phyloP scores from a whole-genome alignment of 495 filamentous ascomycete genomes.

The Xylaria longipes region DNA sequence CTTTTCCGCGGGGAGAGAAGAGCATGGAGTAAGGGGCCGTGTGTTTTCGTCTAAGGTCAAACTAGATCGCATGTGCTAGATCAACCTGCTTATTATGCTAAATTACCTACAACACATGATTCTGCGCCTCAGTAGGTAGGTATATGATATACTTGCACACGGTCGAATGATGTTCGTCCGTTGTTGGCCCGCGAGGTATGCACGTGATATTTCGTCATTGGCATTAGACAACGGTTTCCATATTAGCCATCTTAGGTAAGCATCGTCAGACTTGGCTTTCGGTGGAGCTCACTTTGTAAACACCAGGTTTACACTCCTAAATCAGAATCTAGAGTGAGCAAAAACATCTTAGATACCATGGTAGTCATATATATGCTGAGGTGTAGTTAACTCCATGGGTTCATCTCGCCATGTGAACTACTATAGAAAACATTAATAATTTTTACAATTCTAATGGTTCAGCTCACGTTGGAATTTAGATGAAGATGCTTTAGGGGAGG shows the following conservation, averaged over 20 bases:
- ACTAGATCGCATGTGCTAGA: not conserved
- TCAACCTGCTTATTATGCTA: not conserved
- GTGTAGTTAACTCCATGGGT: not conserved
- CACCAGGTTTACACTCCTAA: not conserved
- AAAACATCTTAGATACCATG: not conserved
- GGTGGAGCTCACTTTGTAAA: conserved; percentile 5
- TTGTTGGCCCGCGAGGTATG: not conserved
- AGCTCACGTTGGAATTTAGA: not conserved
- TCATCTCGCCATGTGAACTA: not conserved
- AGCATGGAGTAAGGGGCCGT: not conserved
- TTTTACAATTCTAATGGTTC: not conserved
- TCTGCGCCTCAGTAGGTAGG: not conserved
- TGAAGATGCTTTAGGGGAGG: not conserved
- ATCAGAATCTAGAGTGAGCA: not conserved
- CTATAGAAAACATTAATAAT: not conserved
- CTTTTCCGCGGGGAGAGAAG: not conserved
- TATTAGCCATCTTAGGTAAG: conserved; percentile 13
- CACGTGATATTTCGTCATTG: conserved; percentile 10
- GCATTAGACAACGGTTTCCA: not conserved
- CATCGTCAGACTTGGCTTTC: not conserved
- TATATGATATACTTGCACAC: not conserved
- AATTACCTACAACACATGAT: not conserved
- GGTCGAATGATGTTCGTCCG: not conserved
- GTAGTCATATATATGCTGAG: not conserved
- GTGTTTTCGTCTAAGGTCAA: not conserved